Conservation (phyloP, 257 asterid species). For the Fraxinus pennsylvanica region DNA sequence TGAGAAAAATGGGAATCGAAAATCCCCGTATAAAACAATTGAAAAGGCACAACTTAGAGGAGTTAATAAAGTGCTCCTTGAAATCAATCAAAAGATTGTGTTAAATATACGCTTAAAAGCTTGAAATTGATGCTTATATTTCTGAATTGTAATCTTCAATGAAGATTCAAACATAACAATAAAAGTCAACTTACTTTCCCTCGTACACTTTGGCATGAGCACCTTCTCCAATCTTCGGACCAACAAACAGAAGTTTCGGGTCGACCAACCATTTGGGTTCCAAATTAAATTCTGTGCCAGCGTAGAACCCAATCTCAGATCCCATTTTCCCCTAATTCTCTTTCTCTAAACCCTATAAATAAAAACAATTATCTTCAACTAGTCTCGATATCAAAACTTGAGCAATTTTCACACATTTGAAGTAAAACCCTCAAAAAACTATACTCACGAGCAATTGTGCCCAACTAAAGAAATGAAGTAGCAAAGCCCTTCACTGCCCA, state of each 20-base stretch:
- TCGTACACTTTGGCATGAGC: conserved; percentile 97
- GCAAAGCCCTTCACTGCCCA: conserved; percentile 19
- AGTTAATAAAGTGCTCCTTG: not conserved
- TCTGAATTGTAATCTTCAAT: conserved; percentile 7
- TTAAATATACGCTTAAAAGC: not conserved
- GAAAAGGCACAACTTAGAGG: not conserved
- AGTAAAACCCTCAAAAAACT: conserved; percentile 35
- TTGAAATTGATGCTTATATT: not conserved
- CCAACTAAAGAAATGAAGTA: conserved; percentile 7
- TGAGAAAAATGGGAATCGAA: too few relatives aligned
- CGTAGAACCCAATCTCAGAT: conserved; percentile 65
- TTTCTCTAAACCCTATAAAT: conserved; percentile 22
- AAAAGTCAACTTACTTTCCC: conserved; percentile 79
- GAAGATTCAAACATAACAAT: conserved; percentile 25
- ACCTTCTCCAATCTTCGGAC: conserved; percentile 97
- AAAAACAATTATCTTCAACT: conserved; percentile 30
- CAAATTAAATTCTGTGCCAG: conserved; percentile 62
- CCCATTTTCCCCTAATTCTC: conserved; percentile 50
- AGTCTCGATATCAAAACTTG: conserved; percentile 32
- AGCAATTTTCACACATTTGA: conserved; percentile 18
- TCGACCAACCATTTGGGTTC: conserved; percentile 83
- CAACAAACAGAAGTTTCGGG: conserved; percentile 87
- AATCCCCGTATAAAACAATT: not conserved
- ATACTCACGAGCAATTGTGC: conserved; percentile 11
- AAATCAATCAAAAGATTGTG: not conserved